These are phyloP conservation scores for Lipomyces orientalis DNA, from an alignment of 805 yeast genomes.

Conservation along the genomic window DNA sequence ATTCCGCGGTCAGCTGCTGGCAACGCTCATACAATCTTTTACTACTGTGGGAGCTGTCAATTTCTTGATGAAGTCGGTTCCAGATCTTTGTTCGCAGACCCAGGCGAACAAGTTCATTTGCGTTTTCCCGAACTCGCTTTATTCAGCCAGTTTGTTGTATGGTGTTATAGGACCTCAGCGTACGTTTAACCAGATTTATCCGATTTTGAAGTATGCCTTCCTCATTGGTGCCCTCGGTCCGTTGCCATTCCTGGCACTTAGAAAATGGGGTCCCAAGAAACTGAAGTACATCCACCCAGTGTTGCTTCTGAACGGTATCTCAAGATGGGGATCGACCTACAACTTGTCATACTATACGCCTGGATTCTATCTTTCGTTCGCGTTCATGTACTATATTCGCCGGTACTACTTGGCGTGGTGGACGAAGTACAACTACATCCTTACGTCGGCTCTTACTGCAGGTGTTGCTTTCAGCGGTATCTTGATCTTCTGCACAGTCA, in stretches of 20 bases:
- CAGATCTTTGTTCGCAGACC: conserved; percentile 15
- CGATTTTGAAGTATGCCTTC: conserved; percentile 8
- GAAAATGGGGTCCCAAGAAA: conserved; percentile 12
- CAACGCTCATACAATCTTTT: conserved; percentile 19
- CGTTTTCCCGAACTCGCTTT: conserved; percentile 20
- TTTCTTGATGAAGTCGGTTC: conserved; percentile 6
- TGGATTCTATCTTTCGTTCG: conserved; percentile 48
- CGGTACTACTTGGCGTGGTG: conserved; percentile 67
- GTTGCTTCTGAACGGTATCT: conserved; percentile 11
- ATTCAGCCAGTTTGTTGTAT: conserved; percentile 18
- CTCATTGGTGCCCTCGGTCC: conserved; percentile 11
- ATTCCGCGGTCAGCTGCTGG: conserved; percentile 46
- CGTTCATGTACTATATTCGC: conserved; percentile 63
- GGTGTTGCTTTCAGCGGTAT: conserved; percentile 71
- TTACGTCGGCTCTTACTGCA: conserved; percentile 70
- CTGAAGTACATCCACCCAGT: conserved; percentile 17
- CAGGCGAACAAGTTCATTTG: conserved; percentile 22
- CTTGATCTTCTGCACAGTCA: conserved; percentile 56
- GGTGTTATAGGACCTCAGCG: conserved; percentile 10
- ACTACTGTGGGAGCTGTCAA: conserved; percentile 18
- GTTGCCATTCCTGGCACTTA: conserved; percentile 11
- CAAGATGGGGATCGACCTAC: conserved; percentile 26
- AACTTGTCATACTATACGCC: conserved; percentile 21
- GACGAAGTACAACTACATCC: conserved; percentile 47
- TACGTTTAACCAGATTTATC: conserved; percentile 6